Base-by-base conservation (phyloP, 257 asterid genomes). In the Solanum peruvianum region DNA sequence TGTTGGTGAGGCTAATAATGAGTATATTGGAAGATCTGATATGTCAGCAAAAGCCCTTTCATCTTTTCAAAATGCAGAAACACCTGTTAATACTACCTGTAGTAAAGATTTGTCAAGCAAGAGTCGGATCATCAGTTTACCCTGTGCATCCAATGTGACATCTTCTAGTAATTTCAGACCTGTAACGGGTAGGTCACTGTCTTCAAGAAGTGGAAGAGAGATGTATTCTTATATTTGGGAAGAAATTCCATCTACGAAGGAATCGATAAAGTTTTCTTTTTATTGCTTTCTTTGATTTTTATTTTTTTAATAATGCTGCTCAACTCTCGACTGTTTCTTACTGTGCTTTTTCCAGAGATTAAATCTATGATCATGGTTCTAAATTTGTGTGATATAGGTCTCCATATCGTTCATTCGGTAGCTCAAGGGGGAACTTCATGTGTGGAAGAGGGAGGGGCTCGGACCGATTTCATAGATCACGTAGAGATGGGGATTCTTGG, bases 71-170 rank as follows among this genome's bases (percentile, higher is more conserved):
- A 90, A 71, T 88, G 87, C 87, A 82, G 97, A 94, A 87, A 88
- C 91, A 78, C 83, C 94, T 88, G 47, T 86, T 35, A 86, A 89
- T 87, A 90, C 84, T 25, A 88, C 90, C 88, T 90, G 88, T 85
- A 91, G 89, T 39, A 91, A 91, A 88, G 95, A 93, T 76, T 90
- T 94, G 71, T 88, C 58, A 62, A 93, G 86, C 72, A 92, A 92
- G 89, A 94, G 98, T 88, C 97, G 98, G 77, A 94, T 97, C 84
- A 97, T 95, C 87, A 92, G 69, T 85, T 94, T 94, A 86, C 92
- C 98, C 44, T 93, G 97, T 85, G 91, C 94, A 76, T 90, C 96
- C 12, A 75, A 60, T 64, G 87, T 44, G 56, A 86, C 92, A 35
- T 82, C 92, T 86, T 91, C 95, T 45, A 83, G 87, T 88, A 93